Evolutionary conservation across 78 protist species (phyloP).

Genomic region (Trichosphaerium sp.): DNA sequence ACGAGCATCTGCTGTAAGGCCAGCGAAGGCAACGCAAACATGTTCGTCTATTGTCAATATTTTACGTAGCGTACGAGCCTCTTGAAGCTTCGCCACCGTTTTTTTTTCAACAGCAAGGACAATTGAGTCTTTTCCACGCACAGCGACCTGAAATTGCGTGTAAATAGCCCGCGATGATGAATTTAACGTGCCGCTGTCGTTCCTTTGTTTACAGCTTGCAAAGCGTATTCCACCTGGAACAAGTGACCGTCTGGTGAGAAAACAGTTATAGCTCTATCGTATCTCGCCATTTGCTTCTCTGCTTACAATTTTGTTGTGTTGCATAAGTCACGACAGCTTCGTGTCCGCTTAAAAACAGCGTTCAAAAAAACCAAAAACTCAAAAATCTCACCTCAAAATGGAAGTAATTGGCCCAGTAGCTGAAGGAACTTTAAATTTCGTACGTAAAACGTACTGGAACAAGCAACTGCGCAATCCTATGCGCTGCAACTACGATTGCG

Average conservation of each 20-base stretch:
- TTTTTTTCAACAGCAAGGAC: slow-evolving; percentile 90
- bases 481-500: too few relatives aligned
- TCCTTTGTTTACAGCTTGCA: slow-evolving; percentile 98
- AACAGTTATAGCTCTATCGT: slow-evolving; percentile 99
- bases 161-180: background rate
- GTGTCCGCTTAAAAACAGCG: too few relatives aligned
- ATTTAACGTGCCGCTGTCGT: slow-evolving; percentile 76
- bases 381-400: too few relatives aligned
- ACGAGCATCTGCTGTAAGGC: slow-evolving; percentile 96
- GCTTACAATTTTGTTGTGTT: too few relatives aligned
- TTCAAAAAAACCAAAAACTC: too few relatives aligned
- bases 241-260: slow-evolving; percentile 99
- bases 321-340: too few relatives aligned
- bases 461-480: too few relatives aligned
- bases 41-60: slow-evolving; percentile 90
- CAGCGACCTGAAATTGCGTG: slow-evolving; percentile 49
- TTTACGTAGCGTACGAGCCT: slow-evolving; percentile 94
- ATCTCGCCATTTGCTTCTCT: slow-evolving; percentile 51
- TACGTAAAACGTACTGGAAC: too few relatives aligned
- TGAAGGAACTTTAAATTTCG: too few relatives aligned
- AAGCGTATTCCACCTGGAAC: slow-evolving; percentile 96
- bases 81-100: slow-evolving; percentile 82
- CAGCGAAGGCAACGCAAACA: slow-evolving; percentile 89
- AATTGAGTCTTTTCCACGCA: slow-evolving; percentile 79
- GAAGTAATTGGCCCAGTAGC: too few relatives aligned